phyloP scores from a whole-genome alignment of 179 eudicot species.

The Spinacia oleracea region DNA sequence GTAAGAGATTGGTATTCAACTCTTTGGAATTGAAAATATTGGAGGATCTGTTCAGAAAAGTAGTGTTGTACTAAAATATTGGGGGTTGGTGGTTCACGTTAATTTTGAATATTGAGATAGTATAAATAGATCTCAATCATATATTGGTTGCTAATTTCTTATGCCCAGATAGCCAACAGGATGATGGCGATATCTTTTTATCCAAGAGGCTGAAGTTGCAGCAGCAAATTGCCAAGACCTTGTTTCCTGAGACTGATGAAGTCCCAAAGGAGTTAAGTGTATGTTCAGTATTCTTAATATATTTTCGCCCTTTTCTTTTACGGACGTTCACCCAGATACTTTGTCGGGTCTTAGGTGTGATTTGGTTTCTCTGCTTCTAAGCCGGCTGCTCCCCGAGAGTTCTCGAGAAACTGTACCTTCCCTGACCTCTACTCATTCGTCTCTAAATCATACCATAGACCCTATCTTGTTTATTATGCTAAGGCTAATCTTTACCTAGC shows the following conservation, averaged over 20 bases:
- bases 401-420: constrained; percentile 47
- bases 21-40: neutral
- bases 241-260: constrained; percentile 43
- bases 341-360: constrained; percentile 48
- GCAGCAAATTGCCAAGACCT: constrained; percentile 48
- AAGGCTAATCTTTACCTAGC: constrained; percentile 27
- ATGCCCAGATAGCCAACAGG: constrained; percentile 37
- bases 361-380: constrained; percentile 63
- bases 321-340: constrained; percentile 12
- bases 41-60: neutral
- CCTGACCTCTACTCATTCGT: constrained; percentile 9
- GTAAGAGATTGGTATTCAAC: constrained; percentile 11
- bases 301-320: constrained; percentile 18
- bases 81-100: neutral
- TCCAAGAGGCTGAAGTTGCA: constrained; percentile 58
- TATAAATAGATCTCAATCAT: neutral
- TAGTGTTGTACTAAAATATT: constrained; percentile 7
- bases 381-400: constrained; percentile 60
- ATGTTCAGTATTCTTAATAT: constrained; percentile 3
- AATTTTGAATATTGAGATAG: neutral
- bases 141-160: constrained; percentile 5
- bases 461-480: constrained; percentile 6
- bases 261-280: constrained; percentile 53
- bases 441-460: neutral
- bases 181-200: constrained; percentile 55